Evolutionary conservation across 2,329 filamentous ascomycete species (phyloP).

Genomic region (Helminthosporium solani): DNA sequence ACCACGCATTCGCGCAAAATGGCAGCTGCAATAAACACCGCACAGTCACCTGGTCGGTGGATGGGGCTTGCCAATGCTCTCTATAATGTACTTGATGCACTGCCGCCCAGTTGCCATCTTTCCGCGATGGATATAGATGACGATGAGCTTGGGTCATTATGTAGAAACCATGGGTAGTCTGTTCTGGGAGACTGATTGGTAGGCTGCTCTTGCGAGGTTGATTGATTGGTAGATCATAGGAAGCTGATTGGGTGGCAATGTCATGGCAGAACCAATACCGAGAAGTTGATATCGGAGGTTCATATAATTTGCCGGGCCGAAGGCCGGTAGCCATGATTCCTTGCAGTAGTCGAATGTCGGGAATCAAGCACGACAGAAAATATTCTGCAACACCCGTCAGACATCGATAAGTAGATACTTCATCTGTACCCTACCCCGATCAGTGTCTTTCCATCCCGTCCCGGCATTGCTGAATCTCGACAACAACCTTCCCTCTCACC

Average conservation of each 20-base stretch:
- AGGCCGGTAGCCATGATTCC: too few species aligned
- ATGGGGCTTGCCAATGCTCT: conserved; percentile 16
- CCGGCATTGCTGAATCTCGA: conserved; percentile 14
- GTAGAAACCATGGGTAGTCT: conserved; percentile 7
- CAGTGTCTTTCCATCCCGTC: not conserved
- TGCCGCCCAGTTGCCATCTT: conserved; percentile 10
- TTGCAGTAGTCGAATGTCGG: too few species aligned
- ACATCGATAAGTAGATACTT: too few species aligned
- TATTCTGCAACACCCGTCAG: too few species aligned
- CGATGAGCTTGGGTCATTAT: conserved; percentile 8
- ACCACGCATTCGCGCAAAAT: conserved; percentile 18
- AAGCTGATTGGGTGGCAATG: conserved; percentile 15
- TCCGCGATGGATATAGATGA: conserved; percentile 14
- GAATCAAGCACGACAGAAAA: too few species aligned
- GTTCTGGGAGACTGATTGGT: conserved; percentile 7
- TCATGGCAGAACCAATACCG: conserved; percentile 4
- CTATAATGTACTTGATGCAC: conserved; percentile 15
- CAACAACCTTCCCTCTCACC: conserved; percentile 34
- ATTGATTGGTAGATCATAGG: too few species aligned
- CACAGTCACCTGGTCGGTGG: conserved; percentile 18
- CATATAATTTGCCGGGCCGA: conserved; percentile 27
- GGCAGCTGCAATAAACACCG: conserved; percentile 14
- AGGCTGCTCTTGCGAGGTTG: too few species aligned
- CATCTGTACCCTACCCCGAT: too few species aligned
- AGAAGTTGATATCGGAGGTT: conserved; percentile 11